Conservation (phyloP, 495 filamentous ascomycete genomes). For the Podospora pseudopauciseta region DNA sequence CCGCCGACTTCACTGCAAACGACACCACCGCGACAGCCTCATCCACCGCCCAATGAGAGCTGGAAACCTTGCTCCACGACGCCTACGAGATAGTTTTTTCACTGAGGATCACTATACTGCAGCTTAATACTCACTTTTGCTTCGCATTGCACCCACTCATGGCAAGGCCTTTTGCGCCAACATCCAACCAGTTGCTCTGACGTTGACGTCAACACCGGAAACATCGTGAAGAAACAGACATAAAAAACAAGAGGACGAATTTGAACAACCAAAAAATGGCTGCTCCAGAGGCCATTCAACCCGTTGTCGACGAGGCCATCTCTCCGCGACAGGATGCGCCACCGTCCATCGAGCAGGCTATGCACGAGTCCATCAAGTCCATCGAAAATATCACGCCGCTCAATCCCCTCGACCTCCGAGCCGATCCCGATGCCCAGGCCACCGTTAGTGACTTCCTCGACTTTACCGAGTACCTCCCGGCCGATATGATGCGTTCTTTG, state of each 20-base stretch:
- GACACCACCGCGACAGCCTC: not conserved
- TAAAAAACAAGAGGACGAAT: not conserved
- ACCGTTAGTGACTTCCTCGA: conserved; percentile 95
- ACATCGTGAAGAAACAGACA: not conserved
- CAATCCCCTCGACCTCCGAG: conserved; percentile 37
- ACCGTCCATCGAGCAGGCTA: conserved; percentile 28
- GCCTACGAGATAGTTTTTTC: not conserved
- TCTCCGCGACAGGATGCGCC: conserved; percentile 33
- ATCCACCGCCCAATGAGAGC: not conserved
- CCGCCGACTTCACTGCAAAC: not conserved
- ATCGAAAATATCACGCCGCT: conserved; percentile 30
- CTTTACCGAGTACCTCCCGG: conserved; percentile 93
- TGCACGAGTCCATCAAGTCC: conserved; percentile 26
- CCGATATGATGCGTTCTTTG: conserved; percentile 86
- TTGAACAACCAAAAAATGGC: conserved; percentile 12
- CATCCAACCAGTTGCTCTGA: not conserved
- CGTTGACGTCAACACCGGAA: not conserved
- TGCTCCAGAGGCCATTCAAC: conserved; percentile 19
- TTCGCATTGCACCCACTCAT: not conserved
- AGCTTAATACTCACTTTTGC: not conserved
- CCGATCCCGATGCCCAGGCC: conserved; percentile 89
- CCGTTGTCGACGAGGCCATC: conserved; percentile 37
- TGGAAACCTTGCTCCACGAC: not conserved
- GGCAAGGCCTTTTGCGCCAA: not conserved
- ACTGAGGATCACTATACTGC: not conserved